Evolutionary conservation across 805 yeast genomes (phyloP).

Genomic region (Cyberlindnera mississippiensis): DNA sequence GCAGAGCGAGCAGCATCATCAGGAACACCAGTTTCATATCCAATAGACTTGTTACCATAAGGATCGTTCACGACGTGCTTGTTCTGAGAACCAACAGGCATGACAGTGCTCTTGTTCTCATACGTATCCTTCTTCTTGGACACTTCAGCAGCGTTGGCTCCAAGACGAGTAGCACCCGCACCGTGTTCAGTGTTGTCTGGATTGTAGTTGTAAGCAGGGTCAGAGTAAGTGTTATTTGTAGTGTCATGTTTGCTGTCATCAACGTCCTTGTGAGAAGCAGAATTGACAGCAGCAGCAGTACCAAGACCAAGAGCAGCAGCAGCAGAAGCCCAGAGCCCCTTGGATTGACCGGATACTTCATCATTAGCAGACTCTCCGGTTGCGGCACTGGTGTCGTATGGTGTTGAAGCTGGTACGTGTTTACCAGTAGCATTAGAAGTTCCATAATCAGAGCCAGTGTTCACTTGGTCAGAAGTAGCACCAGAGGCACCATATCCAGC

Average conservation of each 20-base stretch:
- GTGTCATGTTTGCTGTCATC: not conserved
- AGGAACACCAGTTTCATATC: conserved; percentile 20
- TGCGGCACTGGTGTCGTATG: conserved; percentile 9
- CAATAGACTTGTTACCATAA: conserved; percentile 15
- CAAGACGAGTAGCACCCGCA: conserved; percentile 18
- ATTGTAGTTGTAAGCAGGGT: not conserved
- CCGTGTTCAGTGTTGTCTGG: conserved; percentile 12
- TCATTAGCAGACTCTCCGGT: conserved; percentile 4
- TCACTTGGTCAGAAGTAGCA: conserved; percentile 6
- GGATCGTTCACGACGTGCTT: conserved; percentile 9
- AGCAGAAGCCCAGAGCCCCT: conserved; percentile 12
- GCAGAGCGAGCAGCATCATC: conserved; percentile 16
- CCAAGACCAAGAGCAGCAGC: conserved; percentile 15
- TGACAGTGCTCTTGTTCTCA: conserved; percentile 25
- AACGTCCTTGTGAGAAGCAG: not conserved
- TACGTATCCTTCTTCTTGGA: conserved; percentile 3
- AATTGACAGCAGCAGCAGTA: conserved; percentile 7
- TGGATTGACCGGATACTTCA: conserved; percentile 5
- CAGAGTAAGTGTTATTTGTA: not conserved
- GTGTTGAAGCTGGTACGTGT: conserved; percentile 1
- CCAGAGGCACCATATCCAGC: conserved; percentile 17
- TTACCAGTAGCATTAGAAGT: not conserved
- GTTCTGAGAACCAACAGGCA: conserved; percentile 18
- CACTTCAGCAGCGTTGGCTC: conserved; percentile 11
- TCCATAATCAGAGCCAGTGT: not conserved